phyloP scores from a whole-genome alignment of 345 rosid species.

The Sisymbrium altissimum region DNA sequence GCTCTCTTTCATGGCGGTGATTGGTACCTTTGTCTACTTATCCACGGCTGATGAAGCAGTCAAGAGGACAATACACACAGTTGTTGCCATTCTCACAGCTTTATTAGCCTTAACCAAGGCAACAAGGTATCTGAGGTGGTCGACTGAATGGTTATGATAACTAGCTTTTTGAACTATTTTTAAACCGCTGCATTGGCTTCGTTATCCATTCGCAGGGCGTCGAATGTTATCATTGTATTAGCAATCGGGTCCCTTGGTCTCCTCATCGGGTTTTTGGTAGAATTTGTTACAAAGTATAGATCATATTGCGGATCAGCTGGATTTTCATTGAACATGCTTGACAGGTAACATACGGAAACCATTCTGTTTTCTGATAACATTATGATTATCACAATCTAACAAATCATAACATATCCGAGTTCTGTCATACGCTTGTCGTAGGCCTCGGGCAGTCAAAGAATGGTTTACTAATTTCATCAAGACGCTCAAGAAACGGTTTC shows the following conservation, averaged over 20 bases:
- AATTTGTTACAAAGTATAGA: constrained; percentile 57
- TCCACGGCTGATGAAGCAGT: constrained; percentile 65
- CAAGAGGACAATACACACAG: constrained; percentile 79
- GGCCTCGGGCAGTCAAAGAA: constrained; percentile 46
- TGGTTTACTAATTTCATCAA: constrained; percentile 57
- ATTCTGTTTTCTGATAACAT: constrained; percentile 5
- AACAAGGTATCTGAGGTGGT: constrained; percentile 58
- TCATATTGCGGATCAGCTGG: constrained; percentile 49
- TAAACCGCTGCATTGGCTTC: not conserved
- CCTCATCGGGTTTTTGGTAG: constrained; percentile 71
- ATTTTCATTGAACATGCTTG: constrained; percentile 42
- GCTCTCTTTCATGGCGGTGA: constrained; percentile 99
- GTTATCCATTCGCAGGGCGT: constrained; percentile 55
- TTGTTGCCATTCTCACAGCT: constrained; percentile 83
- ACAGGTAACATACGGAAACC: constrained; percentile 45
- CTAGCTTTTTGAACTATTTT: constrained; percentile 6
- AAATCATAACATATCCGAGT: not conserved
- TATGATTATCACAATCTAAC: not conserved
- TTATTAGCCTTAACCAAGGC: constrained; percentile 90
- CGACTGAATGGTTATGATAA: not conserved
- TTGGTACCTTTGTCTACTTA: constrained; percentile 80
- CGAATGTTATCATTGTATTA: constrained; percentile 76
- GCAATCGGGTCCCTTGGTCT: constrained; percentile 79
- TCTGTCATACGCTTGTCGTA: constrained; percentile 23
- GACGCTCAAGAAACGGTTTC: constrained; percentile 54